Conservation (phyloP, 2,329 filamentous ascomycete genomes). For the Sporothrix pallida region DNA sequence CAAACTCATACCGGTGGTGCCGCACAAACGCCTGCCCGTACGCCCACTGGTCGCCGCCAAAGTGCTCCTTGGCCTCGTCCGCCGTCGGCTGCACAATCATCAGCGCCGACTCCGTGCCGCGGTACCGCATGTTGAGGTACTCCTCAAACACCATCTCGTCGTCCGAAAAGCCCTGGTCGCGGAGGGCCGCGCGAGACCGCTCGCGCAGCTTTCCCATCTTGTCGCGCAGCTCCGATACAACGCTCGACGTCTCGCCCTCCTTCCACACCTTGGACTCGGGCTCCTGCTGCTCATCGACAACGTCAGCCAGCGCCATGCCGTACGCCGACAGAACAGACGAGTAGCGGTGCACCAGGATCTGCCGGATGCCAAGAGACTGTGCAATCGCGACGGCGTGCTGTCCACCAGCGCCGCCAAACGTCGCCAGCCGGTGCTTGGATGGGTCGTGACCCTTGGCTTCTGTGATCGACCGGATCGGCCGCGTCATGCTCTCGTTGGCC, state of each 20-base stretch:
- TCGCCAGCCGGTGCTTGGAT: slow-evolving; percentile 85
- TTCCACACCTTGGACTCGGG: slow-evolving; percentile 68
- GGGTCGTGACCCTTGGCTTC: slow-evolving; percentile 93
- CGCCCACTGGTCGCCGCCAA: slow-evolving; percentile 72
- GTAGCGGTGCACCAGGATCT: slow-evolving; percentile 85
- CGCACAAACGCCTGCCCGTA: slow-evolving; percentile 84
- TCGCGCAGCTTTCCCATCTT: slow-evolving; percentile 82
- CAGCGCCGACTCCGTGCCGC: slow-evolving; percentile 86
- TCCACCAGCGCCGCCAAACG: slow-evolving; percentile 89
- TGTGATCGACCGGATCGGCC: slow-evolving; percentile 87
- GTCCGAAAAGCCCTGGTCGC: slow-evolving; percentile 78
- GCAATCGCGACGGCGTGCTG: slow-evolving; percentile 94
- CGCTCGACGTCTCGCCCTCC: slow-evolving; percentile 49
- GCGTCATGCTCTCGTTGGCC: slow-evolving; percentile 88
- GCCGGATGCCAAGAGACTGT: slow-evolving; percentile 79
- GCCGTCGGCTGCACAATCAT: slow-evolving; percentile 81
- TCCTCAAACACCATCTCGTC: slow-evolving; percentile 82
- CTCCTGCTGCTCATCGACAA: slow-evolving; percentile 89
- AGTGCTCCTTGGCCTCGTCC: slow-evolving; percentile 65
- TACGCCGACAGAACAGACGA: slow-evolving; percentile 90
- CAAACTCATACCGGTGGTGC: slow-evolving; percentile 91
- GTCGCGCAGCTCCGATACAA: slow-evolving; percentile 65
- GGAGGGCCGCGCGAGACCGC: slow-evolving; percentile 71
- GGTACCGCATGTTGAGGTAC: slow-evolving; percentile 92
- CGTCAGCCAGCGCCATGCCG: slow-evolving; percentile 90